Conservation (phyloP, 352 stramenopile species). For the Globisporangium heterothallicum region DNA sequence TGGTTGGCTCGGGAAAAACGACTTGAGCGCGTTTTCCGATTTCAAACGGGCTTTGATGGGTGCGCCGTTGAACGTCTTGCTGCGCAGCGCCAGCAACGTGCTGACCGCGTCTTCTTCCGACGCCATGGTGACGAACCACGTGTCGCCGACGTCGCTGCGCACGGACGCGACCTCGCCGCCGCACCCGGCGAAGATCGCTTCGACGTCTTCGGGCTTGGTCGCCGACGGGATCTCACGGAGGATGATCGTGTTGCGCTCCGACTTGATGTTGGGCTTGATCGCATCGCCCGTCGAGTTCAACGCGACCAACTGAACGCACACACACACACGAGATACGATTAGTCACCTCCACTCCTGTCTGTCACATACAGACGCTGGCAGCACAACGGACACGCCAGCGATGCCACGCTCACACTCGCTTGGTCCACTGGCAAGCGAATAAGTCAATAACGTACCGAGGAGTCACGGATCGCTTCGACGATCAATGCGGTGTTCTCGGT, state of each 20-base stretch:
- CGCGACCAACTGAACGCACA: constrained; percentile 36
- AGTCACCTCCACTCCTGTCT: too few relatives aligned
- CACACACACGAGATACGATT: not conserved
- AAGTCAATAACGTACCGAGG: constrained; percentile 13
- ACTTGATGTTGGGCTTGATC: constrained; percentile 92
- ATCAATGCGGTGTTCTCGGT: constrained; percentile 59
- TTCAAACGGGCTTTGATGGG: constrained; percentile 90
- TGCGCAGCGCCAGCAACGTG: constrained; percentile 82
- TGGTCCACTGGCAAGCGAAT: not conserved
- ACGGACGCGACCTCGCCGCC: constrained; percentile 74
- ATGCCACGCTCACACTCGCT: too few relatives aligned
- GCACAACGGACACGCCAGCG: too few relatives aligned
- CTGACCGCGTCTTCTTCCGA: constrained; percentile 84
- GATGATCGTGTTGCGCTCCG: constrained; percentile 92
- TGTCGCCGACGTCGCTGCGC: constrained; percentile 90
- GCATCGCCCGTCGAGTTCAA: constrained; percentile 79
- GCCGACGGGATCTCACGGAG: constrained; percentile 88
- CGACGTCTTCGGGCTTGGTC: constrained; percentile 77
- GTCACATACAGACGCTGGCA: not conserved
- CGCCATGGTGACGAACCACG: constrained; percentile 90
- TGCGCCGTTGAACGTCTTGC: constrained; percentile 87
- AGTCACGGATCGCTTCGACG: constrained; percentile 68
- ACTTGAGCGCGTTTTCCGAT: constrained; percentile 90
- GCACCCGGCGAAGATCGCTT: constrained; percentile 82
- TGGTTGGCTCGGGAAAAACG: constrained; percentile 82